A percentile compares a stretch with the other conserved stretches of the same genome.
These are phyloP conservation scores for Globisporangium heterothallicum DNA, from an alignment of 352 stramenopile species.

Conservation along the genomic window DNA sequence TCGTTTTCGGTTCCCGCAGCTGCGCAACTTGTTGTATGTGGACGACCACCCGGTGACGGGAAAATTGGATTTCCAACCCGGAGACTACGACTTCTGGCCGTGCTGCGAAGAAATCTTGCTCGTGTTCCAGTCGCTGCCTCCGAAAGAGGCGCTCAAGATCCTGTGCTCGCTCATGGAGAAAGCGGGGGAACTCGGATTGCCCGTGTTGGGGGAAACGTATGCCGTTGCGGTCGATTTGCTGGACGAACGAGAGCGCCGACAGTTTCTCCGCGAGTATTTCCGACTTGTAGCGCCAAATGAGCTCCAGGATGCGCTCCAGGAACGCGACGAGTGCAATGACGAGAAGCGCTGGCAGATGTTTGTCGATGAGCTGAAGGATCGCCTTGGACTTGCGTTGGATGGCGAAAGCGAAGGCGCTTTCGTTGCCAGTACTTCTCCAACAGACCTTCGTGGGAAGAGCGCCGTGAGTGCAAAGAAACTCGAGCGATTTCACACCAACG, in stretches of 20 bases:
- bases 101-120: conserved; percentile 37
- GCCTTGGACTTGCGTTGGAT: conserved; percentile 16
- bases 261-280: conserved; percentile 61
- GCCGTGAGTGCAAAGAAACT: too few species aligned
- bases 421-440: too few species aligned
- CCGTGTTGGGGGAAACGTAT: conserved; percentile 31
- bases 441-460: too few species aligned
- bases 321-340: conserved; percentile 50
- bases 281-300: conserved; percentile 38
- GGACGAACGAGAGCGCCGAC: conserved; percentile 27
- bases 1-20: conserved; percentile 15
- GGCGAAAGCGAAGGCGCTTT: conserved; percentile 4
- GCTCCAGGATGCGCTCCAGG: conserved; percentile 42
- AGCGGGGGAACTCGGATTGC: conserved; percentile 27
- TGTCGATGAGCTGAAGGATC: conserved; percentile 43
- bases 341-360: conserved; percentile 48
- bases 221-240: conserved; percentile 42
- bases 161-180: conserved; percentile 35
- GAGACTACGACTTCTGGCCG: conserved; percentile 42
- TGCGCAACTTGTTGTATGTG: conserved; percentile 22
- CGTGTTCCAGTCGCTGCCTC: conserved; percentile 35
- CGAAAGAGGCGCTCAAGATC: conserved; percentile 31
- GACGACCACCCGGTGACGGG: conserved; percentile 5
- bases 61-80: conserved; percentile 20
- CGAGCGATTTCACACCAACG: conserved; percentile 45